Evolutionary conservation across 2,329 filamentous ascomycete genomes (phyloP).

Genomic region (Blastomyces parvus): DNA sequence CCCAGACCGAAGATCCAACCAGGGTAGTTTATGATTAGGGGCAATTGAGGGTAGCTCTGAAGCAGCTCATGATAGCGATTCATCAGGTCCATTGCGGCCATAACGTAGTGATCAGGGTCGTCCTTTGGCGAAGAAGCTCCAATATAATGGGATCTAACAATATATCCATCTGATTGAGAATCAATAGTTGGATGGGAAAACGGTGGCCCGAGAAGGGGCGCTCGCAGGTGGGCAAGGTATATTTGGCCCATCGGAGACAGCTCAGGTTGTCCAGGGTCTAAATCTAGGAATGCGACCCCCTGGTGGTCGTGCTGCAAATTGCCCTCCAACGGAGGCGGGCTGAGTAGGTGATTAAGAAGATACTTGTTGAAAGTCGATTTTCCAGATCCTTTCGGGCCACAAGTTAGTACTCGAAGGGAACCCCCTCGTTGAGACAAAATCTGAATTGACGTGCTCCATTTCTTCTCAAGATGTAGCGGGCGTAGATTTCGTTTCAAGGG

Average conservation of each 20-base stretch:
- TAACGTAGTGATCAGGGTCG: constrained; percentile 47
- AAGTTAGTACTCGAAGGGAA: constrained; percentile 39
- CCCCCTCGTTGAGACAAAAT: constrained; percentile 34
- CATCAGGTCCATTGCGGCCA: constrained; percentile 45
- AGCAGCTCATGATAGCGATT: constrained; percentile 38
- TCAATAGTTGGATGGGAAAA: constrained; percentile 43
- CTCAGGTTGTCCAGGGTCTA: constrained; percentile 52
- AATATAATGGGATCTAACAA: constrained; percentile 46
- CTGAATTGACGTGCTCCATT: constrained; percentile 38
- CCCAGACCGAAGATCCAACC: constrained; percentile 48
- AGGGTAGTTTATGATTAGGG: constrained; percentile 49
- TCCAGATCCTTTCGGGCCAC: constrained; percentile 48
- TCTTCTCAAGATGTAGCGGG: constrained; percentile 35
- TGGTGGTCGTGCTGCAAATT: constrained; percentile 25
- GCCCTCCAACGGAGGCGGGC: constrained; percentile 28
- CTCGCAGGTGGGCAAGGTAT: constrained; percentile 45
- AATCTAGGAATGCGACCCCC: constrained; percentile 47
- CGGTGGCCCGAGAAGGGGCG: constrained; percentile 46
- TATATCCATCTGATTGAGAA: constrained; percentile 25
- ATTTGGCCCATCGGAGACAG: constrained; percentile 51
- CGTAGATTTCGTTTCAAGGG: constrained; percentile 33
- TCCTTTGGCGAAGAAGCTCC: constrained; percentile 46
- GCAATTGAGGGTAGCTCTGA: constrained; percentile 34
- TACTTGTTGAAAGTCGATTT: constrained; percentile 52
- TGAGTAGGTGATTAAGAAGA: constrained; percentile 47